These are phyloP conservation scores for Amanita phalloides DNA, from an alignment of 768 basidiomycete genomes.

Conservation along the genomic window DNA sequence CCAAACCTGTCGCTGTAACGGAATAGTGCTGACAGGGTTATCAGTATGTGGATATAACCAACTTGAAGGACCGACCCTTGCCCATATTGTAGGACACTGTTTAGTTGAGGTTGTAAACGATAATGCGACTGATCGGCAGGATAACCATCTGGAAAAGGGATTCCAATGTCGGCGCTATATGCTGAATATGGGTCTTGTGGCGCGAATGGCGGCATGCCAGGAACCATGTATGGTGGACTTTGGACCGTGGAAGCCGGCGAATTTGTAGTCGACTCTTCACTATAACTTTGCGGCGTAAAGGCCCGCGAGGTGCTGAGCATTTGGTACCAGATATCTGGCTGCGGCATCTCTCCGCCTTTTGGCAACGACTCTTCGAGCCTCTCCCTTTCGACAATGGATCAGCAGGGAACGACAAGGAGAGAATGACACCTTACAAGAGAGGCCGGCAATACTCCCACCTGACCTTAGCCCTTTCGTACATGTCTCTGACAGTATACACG, in stretches of 20 bases:
- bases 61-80: no score
- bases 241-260: no score
- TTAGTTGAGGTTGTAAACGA: no score
- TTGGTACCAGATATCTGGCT: background rate
- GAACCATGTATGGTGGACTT: no score
- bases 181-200: no score
- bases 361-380: slow-evolving; percentile 10
- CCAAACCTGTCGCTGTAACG: background rate
- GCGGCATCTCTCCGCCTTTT: slow-evolving; percentile 1
- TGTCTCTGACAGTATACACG: slow-evolving; percentile 28
- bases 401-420: background rate
- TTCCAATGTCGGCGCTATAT: no score
- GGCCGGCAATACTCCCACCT: slow-evolving; percentile 23
- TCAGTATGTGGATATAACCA: no score
- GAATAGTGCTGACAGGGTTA: background rate
- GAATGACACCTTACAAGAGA: slow-evolving; percentile 20
- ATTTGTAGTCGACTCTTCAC: no score
- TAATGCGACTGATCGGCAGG: no score
- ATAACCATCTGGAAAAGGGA: no score
- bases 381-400: background rate
- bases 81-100: no score
- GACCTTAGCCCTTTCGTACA: slow-evolving; percentile 25
- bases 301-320: background rate
- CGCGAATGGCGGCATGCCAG: no score
- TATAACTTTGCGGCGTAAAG: background rate